Evolutionary conservation across 2,329 filamentous ascomycete genomes (phyloP).

Genomic region (Aspergillus ochraceoroseus): DNA sequence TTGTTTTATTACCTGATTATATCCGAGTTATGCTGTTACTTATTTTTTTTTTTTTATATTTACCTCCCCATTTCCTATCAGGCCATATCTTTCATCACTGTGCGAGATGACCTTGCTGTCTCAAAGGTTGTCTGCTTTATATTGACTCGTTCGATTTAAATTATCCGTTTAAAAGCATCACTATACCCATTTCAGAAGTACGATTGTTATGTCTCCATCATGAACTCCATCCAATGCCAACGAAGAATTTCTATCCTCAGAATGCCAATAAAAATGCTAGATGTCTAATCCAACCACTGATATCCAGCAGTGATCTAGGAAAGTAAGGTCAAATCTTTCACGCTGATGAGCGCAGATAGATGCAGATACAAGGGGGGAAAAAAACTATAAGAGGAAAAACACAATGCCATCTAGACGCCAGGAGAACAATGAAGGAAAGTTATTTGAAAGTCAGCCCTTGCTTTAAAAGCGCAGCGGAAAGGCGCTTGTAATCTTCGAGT

Average conservation of each 20-base stretch:
- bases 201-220: background rate
- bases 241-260: background rate
- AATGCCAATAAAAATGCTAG: constrained; percentile 9
- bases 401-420: background rate
- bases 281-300: constrained; percentile 12
- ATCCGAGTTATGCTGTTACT: background rate
- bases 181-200: constrained; percentile 10
- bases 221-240: constrained; percentile 14
- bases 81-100: background rate
- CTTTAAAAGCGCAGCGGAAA: constrained; percentile 62
- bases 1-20: background rate
- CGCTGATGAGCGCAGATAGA: background rate
- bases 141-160: background rate
- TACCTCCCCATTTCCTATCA: no score
- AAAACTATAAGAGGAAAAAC: background rate
- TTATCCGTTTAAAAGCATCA: constrained; percentile 10
- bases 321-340: background rate
- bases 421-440: background rate
- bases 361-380: background rate
- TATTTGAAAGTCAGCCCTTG: constrained; percentile 18
- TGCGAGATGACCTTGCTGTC: background rate
- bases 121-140: background rate
- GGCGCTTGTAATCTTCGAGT: constrained; percentile 67
- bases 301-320: constrained; percentile 19
- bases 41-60: background rate